These are phyloP conservation scores for Pythium dissotocum DNA, from an alignment of 352 stramenopile species.

Conservation along the genomic window DNA sequence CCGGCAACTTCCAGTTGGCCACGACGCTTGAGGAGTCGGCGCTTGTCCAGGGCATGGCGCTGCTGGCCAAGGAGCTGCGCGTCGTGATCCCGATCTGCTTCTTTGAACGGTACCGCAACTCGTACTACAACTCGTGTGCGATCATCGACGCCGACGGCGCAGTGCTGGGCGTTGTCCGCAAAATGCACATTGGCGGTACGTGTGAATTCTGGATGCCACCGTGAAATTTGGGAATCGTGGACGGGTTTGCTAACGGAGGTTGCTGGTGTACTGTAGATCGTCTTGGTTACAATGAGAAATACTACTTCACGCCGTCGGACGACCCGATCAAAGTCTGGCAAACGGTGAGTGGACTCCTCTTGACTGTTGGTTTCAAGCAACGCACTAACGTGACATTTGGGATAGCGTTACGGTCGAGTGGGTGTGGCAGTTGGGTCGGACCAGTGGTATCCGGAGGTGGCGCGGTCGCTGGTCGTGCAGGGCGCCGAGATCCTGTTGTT, in stretches of 20 bases:
- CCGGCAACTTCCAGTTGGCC: conserved; percentile 86
- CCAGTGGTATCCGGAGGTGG: conserved; percentile 92
- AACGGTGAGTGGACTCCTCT: conserved; percentile 43
- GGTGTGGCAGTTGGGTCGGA: conserved; percentile 91
- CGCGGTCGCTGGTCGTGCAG: conserved; percentile 84
- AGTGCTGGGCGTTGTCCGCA: conserved; percentile 84
- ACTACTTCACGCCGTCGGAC: conserved; percentile 92
- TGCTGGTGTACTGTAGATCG: conserved; percentile 46
- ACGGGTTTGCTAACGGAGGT: no score
- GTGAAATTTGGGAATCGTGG: neutral
- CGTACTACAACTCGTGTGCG: conserved; percentile 93
- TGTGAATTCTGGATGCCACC: conserved; percentile 1
- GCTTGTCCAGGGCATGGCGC: conserved; percentile 85
- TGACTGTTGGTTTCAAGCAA: neutral
- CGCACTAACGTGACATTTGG: neutral
- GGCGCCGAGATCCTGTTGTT: conserved; percentile 88
- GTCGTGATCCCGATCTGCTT: conserved; percentile 93
- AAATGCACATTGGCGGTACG: conserved; percentile 89
- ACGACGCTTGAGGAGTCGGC: conserved; percentile 83
- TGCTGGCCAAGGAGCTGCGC: conserved; percentile 88
- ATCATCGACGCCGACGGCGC: conserved; percentile 90
- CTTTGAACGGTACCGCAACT: conserved; percentile 90
- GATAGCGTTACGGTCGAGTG: conserved; percentile 82
- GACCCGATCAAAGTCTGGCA: conserved; percentile 90
- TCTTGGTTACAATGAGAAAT: conserved; percentile 91